Evolutionary conservation across 108 stramenopile species (phyloP), one percentile per base, ranked within the genome.

Genomic region (Cyclostephanos invisitatus): DNA sequence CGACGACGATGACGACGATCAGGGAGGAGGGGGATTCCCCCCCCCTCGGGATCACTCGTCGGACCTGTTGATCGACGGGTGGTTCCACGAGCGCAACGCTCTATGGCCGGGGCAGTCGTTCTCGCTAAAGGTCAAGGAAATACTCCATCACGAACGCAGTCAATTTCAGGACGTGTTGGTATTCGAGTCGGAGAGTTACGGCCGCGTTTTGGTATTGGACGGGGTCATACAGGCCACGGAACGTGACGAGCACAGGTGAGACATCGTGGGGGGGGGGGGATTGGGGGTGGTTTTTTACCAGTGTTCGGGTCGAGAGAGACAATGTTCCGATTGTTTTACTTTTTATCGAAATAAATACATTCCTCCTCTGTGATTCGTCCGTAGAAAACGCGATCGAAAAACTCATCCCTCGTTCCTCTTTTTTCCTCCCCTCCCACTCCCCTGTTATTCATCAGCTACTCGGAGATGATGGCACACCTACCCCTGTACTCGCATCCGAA

Each of bases 191-290:
- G 80, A 71, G 40, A 82, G 89, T 46, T 96, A 98, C 61, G 99
- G 99, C 29, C 90, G 82, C 55, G 98, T 98, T 46, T 86, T 99
- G 24, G 96, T 98, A 3, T 74, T 99, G 27, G 98, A 99, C 74
- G 98, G 98, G 27, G 98, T 98, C 50, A 98, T 99, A 79, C 98
- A 99, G 86, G 85, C 92, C 12, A 95, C 96, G 22, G 97, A 97
- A 66, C 77, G 94, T 10, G 98, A 99, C 67, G 98, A 99, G 81
- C 89, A 27, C 25, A 54, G 53, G 53, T 27, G 44, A 46, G 44
- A 46, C n/a, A n/a, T n/a, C n/a, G n/a, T n/a, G n/a, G 44, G 0
- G 44, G 12, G 15, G 12, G 44, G 0, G 44, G 44, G 15, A 15
- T 14, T 0, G 44, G 14, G 0, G 44, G 36, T 36, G 5, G 36